A percentile compares a stretch with the other conserved stretches of the same genome.
Conservation (phyloP, 345 rosid genomes). For the Gossypium raimondii region DNA sequence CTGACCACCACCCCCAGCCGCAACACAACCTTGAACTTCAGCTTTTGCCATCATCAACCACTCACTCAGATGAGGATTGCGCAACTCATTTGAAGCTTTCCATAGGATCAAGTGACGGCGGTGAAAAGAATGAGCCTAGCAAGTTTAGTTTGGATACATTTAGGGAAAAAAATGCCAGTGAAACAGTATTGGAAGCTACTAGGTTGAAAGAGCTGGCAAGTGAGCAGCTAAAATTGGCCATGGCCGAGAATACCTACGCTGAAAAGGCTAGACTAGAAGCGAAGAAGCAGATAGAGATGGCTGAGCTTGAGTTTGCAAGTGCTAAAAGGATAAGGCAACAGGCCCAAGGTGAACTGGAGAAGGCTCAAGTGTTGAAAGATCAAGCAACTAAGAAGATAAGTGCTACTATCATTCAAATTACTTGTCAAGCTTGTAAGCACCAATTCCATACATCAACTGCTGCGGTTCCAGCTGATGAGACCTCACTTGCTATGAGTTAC, state of each 20-base stretch:
- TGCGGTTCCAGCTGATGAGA: conserved; percentile 48
- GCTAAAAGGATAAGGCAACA: conserved; percentile 72
- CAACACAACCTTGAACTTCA: conserved; percentile 67
- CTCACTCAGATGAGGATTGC: conserved; percentile 26
- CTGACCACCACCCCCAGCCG: conserved; percentile 17
- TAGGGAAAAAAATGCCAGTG: conserved; percentile 16
- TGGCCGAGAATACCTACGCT: conserved; percentile 61
- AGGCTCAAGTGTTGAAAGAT: conserved; percentile 58
- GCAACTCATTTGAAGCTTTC: conserved; percentile 61
- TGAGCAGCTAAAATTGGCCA: conserved; percentile 53
- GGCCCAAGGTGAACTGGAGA: conserved; percentile 65
- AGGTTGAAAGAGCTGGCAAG: conserved; percentile 43
- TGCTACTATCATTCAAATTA: conserved; percentile 56
- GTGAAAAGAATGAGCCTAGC: conserved; percentile 5
- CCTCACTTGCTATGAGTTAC: conserved; percentile 73
- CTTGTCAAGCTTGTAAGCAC: conserved; percentile 73
- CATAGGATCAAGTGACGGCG: conserved; percentile 39
- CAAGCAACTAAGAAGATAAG: conserved; percentile 67
- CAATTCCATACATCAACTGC: conserved; percentile 47
- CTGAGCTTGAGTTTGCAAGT: conserved; percentile 62
- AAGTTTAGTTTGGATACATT: conserved; percentile 6
- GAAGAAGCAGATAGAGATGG: conserved; percentile 68
- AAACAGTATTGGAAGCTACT: conserved; percentile 24
- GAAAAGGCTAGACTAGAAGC: conserved; percentile 70
- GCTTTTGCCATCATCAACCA: conserved; percentile 46